These are phyloP conservation scores for Prunus padus DNA, from an alignment of 306 rosid species.

Conservation along the genomic window DNA sequence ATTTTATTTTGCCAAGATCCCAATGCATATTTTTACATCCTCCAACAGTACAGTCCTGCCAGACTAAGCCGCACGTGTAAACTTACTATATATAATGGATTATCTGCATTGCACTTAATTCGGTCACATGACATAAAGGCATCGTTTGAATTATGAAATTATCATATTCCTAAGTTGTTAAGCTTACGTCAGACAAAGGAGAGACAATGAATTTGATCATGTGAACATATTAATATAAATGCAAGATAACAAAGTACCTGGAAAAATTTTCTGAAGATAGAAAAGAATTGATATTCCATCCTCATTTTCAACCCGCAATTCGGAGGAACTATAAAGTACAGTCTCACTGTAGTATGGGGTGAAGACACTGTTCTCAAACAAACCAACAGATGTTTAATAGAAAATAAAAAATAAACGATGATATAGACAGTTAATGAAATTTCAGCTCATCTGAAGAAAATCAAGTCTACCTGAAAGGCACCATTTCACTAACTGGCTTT, in stretches of 20 bases:
- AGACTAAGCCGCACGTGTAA: not conserved
- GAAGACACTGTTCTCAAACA: constrained; percentile 70
- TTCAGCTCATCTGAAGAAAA: constrained; percentile 14
- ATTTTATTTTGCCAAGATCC: too few relatives aligned
- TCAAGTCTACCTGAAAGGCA: constrained; percentile 71
- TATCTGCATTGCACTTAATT: not conserved
- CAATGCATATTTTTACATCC: too few relatives aligned
- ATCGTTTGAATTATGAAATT: not conserved
- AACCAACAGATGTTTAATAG: constrained; percentile 1
- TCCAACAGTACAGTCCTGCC: not conserved
- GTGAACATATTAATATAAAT: not conserved
- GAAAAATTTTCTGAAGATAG: constrained; percentile 97
- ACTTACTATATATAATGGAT: not conserved
- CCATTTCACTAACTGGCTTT: constrained; percentile 89
- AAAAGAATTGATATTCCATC: constrained; percentile 90
- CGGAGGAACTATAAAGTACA: constrained; percentile 78
- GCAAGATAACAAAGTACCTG: constrained; percentile 53
- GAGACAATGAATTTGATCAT: not conserved
- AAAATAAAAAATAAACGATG: constrained; percentile 11
- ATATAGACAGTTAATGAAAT: not conserved
- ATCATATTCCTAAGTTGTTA: too few relatives aligned
- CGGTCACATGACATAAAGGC: not conserved
- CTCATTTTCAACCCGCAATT: constrained; percentile 82
- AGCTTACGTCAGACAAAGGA: not conserved
- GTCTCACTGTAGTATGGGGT: constrained; percentile 99